Conservation (phyloP, 2,329 filamentous ascomycete species). For the Colletotrichum endophyticum region DNA sequence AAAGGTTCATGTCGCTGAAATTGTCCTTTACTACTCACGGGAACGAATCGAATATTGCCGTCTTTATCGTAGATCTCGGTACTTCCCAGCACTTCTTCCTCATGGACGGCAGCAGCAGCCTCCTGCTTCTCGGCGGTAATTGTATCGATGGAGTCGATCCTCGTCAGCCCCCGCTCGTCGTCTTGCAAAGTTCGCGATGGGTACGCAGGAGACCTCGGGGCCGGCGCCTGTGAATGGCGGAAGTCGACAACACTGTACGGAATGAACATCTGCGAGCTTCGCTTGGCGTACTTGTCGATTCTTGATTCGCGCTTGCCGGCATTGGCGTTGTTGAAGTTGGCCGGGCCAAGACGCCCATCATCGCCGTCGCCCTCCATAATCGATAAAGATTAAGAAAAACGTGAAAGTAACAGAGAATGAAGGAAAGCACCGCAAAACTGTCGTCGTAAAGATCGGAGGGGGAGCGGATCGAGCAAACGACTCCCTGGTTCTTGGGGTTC, state of each 20-base stretch:
- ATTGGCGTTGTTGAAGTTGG: background rate
- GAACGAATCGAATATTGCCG: slow-evolving; percentile 19
- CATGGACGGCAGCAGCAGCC: background rate
- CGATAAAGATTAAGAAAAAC: background rate
- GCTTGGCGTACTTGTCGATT: slow-evolving; percentile 1
- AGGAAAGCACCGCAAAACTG: background rate
- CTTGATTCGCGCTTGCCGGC: background rate
- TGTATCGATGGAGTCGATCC: background rate
- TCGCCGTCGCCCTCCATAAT: background rate
- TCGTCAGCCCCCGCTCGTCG: background rate
- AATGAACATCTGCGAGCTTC: background rate
- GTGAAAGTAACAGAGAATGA: background rate
- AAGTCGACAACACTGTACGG: background rate
- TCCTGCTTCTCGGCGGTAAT: background rate
- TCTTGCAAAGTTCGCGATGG: background rate
- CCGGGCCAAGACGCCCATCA: background rate
- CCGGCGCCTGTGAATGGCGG: background rate
- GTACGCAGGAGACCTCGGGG: background rate
- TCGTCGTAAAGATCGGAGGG: background rate
- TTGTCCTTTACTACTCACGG: background rate
- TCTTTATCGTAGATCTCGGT: slow-evolving; percentile 14
- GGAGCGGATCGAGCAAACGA: background rate
- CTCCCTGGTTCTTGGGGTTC: background rate
- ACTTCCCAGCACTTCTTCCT: slow-evolving; percentile 11
- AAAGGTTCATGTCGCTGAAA: background rate